Percentiles rank a stretch among this genome's conserved stretches.
These are phyloP conservation scores for Yarrowia galli DNA, from an alignment of 1,139 yeast genomes.

Conservation along the genomic window DNA sequence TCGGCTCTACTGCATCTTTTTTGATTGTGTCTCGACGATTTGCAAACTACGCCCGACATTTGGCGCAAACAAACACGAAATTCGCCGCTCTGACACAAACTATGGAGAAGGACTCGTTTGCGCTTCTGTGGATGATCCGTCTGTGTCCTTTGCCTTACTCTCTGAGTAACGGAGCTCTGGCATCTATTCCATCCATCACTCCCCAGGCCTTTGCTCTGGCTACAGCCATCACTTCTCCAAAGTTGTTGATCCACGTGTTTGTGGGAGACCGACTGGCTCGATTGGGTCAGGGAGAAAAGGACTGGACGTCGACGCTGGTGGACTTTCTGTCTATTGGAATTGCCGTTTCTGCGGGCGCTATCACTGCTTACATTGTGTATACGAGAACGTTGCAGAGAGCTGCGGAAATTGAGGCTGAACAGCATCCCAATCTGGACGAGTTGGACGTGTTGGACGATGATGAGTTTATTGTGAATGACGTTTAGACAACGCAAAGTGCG, in stretches of 20 bases:
- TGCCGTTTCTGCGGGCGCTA: conserved; percentile 63
- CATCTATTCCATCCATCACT: conserved; percentile 79
- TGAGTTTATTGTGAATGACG: conserved; percentile 38
- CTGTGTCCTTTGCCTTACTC: conserved; percentile 94
- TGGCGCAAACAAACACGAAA: conserved; percentile 62
- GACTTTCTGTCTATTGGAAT: conserved; percentile 69
- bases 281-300: conserved; percentile 61
- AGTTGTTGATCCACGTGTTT: conserved; percentile 75
- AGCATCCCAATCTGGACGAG: conserved; percentile 43
- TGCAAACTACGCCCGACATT: conserved; percentile 62
- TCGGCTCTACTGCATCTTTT: conserved; percentile 79
- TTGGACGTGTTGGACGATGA: conserved; percentile 44
- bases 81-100: conserved; percentile 80
- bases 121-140: conserved; percentile 72
- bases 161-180: conserved; percentile 88
- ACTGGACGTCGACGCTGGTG: conserved; percentile 60
- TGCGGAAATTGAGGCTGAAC: conserved; percentile 45
- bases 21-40: conserved; percentile 68
- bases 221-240: conserved; percentile 79
- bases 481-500: neutral
- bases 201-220: conserved; percentile 71
- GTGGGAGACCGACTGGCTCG: conserved; percentile 79
- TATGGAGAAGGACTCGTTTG: conserved; percentile 69
- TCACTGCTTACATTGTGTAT: conserved; percentile 77
- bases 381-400: conserved; percentile 57